Base-by-base conservation (phyloP, 352 stramenopile genomes). In the Phytophthora citrophthora region DNA sequence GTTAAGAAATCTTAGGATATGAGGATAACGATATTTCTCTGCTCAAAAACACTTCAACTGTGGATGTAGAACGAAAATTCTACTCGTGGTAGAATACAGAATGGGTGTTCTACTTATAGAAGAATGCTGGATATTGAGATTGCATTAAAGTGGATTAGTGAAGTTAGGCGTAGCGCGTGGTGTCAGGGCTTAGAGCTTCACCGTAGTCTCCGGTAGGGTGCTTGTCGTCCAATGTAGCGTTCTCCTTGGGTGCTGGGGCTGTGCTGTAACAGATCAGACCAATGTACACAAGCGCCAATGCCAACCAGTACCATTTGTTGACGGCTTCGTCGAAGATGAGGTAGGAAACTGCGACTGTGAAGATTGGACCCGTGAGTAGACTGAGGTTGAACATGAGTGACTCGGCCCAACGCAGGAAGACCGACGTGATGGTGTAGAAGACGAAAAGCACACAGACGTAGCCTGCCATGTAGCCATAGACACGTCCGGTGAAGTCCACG, bases 361-460 rank as follows among this genome's bases (percentile, higher is more conserved):
- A 88, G 50, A 89, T 68, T 8, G 81, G 77, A 10, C 66, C 74
- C 0, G 77, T 88, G 53, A 89, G 67, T 64, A 90, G 59, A 45
- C 70, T 86, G 24, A 88, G 67, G 64, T 90, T 88, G 69, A 90
- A 90, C 67, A 87, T 78, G 46, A 89, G 73, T 48, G 77, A 86
- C 75, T 90, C 79, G 23, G 77, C 72, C 67, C 69, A 80, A 12
- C 77, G 77, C 58, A 89, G 49, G 54, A 88, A 86, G 11, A 88
- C 75, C 0, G 72, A 84, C 31, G 72, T 77, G 61, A 89, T 70
- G 40, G 68, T 74, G 74, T 91, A 89, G 64, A 91, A 88, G 46
- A 77, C 62, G 56, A 91, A 84, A 20, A 86, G 68, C 53, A 77
- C 69, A 26, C 76, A 54, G 3, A 83, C 80, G 58, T 87, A 91